Percentiles rank a stretch among this genome's conserved stretches.
Conservation (phyloP, 2,329 filamentous ascomycete species). For the Aspergillus sojae region DNA sequence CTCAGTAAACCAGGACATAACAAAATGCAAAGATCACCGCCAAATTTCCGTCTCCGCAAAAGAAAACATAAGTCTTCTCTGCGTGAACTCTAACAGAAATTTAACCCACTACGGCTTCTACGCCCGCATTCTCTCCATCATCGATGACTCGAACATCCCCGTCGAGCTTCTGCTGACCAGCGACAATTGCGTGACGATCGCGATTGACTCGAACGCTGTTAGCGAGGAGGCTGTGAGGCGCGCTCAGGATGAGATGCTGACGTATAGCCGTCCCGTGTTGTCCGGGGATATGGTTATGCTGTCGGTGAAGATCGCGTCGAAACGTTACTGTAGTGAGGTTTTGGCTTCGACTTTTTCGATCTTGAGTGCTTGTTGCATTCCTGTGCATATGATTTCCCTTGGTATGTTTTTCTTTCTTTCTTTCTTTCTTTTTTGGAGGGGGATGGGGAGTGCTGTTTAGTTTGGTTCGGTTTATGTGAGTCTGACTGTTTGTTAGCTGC, state of each 20-base stretch:
- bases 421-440: background rate
- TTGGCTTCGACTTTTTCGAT: background rate
- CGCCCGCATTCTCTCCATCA: background rate
- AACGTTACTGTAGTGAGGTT: background rate
- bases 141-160: slow-evolving; percentile 1
- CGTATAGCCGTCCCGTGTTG: background rate
- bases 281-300: background rate
- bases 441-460: background rate
- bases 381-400: background rate
- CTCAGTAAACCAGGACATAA: background rate
- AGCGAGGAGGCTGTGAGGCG: background rate
- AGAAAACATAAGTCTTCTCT: background rate
- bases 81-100: background rate
- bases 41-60: background rate
- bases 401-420: background rate
- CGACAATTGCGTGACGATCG: background rate
- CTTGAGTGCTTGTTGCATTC: slow-evolving; percentile 1
- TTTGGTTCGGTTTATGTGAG: background rate
- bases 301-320: background rate
- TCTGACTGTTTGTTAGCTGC: background rate
- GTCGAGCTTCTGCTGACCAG: background rate
- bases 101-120: slow-evolving; percentile 4
- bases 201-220: background rate
- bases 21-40: background rate
- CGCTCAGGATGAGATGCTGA: background rate